These are phyloP conservation scores for Vaccinium myrtillus DNA, from an alignment of 148 eudicot species.

Conservation along the genomic window DNA sequence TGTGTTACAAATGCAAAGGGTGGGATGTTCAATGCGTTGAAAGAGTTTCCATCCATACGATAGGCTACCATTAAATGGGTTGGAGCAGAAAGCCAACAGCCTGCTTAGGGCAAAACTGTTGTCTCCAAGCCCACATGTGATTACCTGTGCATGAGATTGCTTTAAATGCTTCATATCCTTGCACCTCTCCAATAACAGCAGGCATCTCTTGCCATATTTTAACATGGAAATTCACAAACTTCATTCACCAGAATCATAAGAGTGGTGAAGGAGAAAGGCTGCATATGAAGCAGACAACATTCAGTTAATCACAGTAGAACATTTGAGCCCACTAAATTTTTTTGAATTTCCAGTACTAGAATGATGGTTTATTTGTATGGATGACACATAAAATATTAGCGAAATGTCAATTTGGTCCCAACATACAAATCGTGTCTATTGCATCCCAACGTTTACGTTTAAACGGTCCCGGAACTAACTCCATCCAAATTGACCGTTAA, in stretches of 20 bases:
- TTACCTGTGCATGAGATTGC: slow-evolving; percentile 29
- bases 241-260: slow-evolving; percentile 2
- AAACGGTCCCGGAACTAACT: no score
- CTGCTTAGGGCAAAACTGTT: slow-evolving; percentile 37
- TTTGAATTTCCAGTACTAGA: no score
- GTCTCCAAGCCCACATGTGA: slow-evolving; percentile 35
- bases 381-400: no score
- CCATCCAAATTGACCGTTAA: no score
- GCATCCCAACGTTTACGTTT: no score
- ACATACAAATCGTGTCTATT: no score
- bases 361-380: no score
- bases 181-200: slow-evolving; percentile 30
- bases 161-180: slow-evolving; percentile 27
- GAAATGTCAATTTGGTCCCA: no score
- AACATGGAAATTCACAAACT: slow-evolving; percentile 22
- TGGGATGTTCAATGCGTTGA: slow-evolving; percentile 27
- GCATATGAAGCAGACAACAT: not conserved
- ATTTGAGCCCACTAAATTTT: no score
- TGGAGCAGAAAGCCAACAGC: slow-evolving; percentile 38
- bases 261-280: not conserved
- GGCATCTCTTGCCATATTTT: slow-evolving; percentile 27
- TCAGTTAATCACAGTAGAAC: not conserved
- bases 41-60: slow-evolving; percentile 32
- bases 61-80: slow-evolving; percentile 24
- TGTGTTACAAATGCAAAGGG: slow-evolving; percentile 35